phyloP scores from a whole-genome alignment of 257 asterid genomes.

The Agastache rugosa region DNA sequence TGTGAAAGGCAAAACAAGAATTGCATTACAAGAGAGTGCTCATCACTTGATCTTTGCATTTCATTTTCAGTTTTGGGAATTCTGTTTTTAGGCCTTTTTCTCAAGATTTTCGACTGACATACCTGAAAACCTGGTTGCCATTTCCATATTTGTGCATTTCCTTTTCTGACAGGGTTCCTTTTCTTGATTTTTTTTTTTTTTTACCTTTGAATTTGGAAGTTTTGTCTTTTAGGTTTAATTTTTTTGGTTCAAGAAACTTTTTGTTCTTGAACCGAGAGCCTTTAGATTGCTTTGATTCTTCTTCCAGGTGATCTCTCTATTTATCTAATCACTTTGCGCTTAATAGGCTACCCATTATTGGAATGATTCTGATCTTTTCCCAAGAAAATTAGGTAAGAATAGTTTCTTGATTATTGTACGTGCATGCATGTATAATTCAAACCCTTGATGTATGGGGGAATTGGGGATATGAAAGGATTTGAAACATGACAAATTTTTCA shows the following conservation, averaged over 20 bases:
- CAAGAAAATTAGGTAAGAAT: constrained; percentile 40
- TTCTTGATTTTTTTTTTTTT: constrained; percentile 26
- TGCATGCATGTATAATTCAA: neutral
- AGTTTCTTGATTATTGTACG: neutral
- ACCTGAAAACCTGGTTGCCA: constrained; percentile 8
- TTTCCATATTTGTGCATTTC: constrained; percentile 24
- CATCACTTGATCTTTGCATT: constrained; percentile 12
- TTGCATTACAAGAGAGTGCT: constrained; percentile 41
- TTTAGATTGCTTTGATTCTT: constrained; percentile 29
- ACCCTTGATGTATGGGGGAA: neutral
- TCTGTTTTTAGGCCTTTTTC: constrained; percentile 10
- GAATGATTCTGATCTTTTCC: constrained; percentile 23
- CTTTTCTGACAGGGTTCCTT: neutral
- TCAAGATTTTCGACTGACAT: constrained; percentile 13
- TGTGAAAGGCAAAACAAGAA: constrained; percentile 46
- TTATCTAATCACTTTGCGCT: neutral
- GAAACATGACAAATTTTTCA: neutral
- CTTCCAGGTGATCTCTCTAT: constrained; percentile 7
- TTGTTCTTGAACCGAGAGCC: constrained; percentile 19
- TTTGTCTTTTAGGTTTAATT: neutral
- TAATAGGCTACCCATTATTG: constrained; percentile 8
- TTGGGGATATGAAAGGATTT: neutral
- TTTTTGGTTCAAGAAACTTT: constrained; percentile 1
- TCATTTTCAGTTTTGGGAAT: constrained; percentile 23
- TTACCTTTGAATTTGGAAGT: constrained; percentile 20